Conservation (phyloP, 768 basidiomycete species). For the Lyophyllum semitale region DNA sequence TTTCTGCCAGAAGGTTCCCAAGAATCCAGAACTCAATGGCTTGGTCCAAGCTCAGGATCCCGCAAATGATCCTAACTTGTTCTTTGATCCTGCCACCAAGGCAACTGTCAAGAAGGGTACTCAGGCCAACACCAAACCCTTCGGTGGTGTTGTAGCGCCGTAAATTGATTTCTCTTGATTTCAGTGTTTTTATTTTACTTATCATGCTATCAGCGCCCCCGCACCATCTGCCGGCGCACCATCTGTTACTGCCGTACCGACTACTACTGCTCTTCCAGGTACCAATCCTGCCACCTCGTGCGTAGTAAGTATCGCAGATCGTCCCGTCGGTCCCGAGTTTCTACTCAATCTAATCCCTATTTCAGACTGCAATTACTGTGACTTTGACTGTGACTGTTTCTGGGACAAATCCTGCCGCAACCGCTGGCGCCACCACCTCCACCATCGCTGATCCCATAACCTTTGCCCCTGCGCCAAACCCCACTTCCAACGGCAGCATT, state of each 20-base stretch:
- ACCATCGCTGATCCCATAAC: slow-evolving; percentile 26
- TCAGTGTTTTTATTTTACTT: not conserved
- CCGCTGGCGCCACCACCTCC: slow-evolving; percentile 29
- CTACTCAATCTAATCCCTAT: not conserved
- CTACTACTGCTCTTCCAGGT: slow-evolving; percentile 12
- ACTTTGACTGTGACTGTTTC: slow-evolving; percentile 39
- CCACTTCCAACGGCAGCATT: slow-evolving; percentile 21
- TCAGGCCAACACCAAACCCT: slow-evolving; percentile 50
- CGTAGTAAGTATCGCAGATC: slow-evolving; percentile 10
- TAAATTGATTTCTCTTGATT: slow-evolving; percentile 4
- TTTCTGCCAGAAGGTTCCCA: slow-evolving; percentile 56
- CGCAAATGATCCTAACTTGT: slow-evolving; percentile 51
- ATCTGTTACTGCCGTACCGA: slow-evolving; percentile 6
- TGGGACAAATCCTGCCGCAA: slow-evolving; percentile 26
- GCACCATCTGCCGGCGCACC: not conserved
- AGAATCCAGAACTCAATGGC: slow-evolving; percentile 49
- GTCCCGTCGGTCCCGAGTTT: not conserved
- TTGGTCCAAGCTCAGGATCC: slow-evolving; percentile 56
- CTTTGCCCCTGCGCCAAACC: slow-evolving; percentile 10
- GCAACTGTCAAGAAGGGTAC: slow-evolving; percentile 45
- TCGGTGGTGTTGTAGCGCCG: slow-evolving; percentile 32
- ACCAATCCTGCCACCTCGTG: slow-evolving; percentile 15
- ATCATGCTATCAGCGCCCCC: not conserved
- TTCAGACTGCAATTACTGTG: slow-evolving; percentile 33
- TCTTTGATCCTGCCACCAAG: slow-evolving; percentile 46